A percentile compares a stretch with the other conserved stretches of the same genome.
Conservation (phyloP, 2,329 filamentous ascomycete species). For the Claviceps africana region DNA sequence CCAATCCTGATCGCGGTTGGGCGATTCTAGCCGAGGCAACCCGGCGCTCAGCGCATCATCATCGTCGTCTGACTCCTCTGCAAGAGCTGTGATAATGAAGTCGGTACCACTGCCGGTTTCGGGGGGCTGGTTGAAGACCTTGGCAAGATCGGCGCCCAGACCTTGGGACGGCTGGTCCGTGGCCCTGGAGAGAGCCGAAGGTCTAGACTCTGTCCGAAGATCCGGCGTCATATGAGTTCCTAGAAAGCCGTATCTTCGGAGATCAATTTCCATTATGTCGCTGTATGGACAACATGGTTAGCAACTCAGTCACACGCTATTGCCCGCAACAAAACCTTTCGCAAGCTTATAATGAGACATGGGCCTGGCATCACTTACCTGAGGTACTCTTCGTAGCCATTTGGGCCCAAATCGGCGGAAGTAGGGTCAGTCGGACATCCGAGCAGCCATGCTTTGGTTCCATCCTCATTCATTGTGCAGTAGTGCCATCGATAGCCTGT, state of each 20-base stretch:
- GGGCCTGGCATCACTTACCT: slow-evolving; percentile 26
- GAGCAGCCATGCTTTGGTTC: slow-evolving; percentile 93
- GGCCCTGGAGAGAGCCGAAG: slow-evolving; percentile 32
- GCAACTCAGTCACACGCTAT: too few relatives aligned
- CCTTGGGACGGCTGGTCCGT: slow-evolving; percentile 45
- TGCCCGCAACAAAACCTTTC: too few relatives aligned
- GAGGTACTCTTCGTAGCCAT: slow-evolving; percentile 75
- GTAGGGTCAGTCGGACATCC: slow-evolving; percentile 68
- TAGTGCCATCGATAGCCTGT: slow-evolving; percentile 95
- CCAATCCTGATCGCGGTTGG: slow-evolving; percentile 36
- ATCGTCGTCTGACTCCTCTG: slow-evolving; percentile 60
- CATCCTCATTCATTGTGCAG: slow-evolving; percentile 87
- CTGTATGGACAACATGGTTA: slow-evolving; percentile 20
- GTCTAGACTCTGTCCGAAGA: slow-evolving; percentile 33
- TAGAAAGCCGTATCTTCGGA: slow-evolving; percentile 79
- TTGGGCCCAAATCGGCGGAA: slow-evolving; percentile 50
- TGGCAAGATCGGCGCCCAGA: slow-evolving; percentile 73
- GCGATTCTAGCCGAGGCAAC: slow-evolving; percentile 31
- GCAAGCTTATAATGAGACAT: not conserved
- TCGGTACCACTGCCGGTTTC: slow-evolving; percentile 79
- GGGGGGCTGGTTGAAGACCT: slow-evolving; percentile 73
- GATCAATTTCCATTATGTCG: slow-evolving; percentile 85
- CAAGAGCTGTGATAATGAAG: slow-evolving; percentile 78
- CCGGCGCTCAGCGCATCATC: slow-evolving; percentile 46
- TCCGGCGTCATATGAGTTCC: slow-evolving; percentile 58